These are phyloP conservation scores for Aspergillus cavernicola DNA, from an alignment of 495 filamentous ascomycete genomes.

Conservation along the genomic window DNA sequence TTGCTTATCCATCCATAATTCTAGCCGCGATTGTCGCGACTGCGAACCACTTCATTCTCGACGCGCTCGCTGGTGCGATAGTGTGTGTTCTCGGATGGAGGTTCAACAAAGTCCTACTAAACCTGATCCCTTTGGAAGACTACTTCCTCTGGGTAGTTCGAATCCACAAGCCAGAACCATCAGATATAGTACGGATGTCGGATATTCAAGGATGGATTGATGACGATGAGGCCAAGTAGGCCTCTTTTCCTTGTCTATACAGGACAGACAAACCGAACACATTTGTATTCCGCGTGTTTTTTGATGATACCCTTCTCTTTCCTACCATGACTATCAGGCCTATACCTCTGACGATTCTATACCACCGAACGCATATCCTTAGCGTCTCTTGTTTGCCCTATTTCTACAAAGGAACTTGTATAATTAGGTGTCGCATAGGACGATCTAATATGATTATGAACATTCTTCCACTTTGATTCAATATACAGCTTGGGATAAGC, in stretches of 20 bases:
- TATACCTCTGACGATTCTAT: neutral
- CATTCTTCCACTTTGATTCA: no score
- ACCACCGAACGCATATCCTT: neutral
- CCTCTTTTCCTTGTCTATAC: slow-evolving; percentile 10
- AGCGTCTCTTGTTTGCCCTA: slow-evolving; percentile 3
- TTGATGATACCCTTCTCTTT: slow-evolving; percentile 18
- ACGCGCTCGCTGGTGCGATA: slow-evolving; percentile 62
- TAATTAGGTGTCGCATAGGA: neutral
- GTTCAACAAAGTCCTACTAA: slow-evolving; percentile 56
- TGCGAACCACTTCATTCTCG: slow-evolving; percentile 70
- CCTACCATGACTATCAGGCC: slow-evolving; percentile 2
- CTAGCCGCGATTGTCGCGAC: slow-evolving; percentile 67
- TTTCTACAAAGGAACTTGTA: slow-evolving; percentile 6
- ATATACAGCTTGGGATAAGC: no score
- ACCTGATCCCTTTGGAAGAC: slow-evolving; percentile 60
- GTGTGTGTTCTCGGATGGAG: slow-evolving; percentile 56
- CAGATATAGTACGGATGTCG: slow-evolving; percentile 13
- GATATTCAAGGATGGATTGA: slow-evolving; percentile 19
- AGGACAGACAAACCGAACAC: neutral
- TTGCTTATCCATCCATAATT: slow-evolving; percentile 62
- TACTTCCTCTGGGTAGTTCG: slow-evolving; percentile 60
- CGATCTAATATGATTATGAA: slow-evolving; percentile 5
- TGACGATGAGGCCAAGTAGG: slow-evolving; percentile 17
- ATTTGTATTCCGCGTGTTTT: neutral
- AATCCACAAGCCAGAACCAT: slow-evolving; percentile 56